Conservation (phyloP, 768 basidiomycete genomes). For the Lentinula sp. region DNA sequence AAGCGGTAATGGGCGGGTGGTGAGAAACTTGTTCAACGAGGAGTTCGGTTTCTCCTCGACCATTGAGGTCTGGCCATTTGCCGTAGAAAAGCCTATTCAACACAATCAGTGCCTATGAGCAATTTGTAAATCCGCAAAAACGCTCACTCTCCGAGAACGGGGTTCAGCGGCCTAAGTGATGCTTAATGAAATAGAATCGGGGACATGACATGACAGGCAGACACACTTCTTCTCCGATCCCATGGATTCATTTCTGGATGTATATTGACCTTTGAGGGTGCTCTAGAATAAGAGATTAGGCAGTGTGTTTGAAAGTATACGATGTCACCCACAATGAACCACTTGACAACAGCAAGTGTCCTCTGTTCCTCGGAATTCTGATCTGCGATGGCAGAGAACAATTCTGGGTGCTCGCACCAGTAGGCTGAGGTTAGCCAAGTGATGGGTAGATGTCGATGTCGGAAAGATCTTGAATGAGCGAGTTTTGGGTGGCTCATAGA, state of each 20-base stretch:
- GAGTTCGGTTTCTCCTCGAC: slow-evolving; percentile 75
- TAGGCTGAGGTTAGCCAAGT: slow-evolving; percentile 52
- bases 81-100: slow-evolving; percentile 74
- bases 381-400: slow-evolving; percentile 83
- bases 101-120: background rate
- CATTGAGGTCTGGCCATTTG: slow-evolving; percentile 70
- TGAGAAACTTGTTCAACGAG: slow-evolving; percentile 96
- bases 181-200: slow-evolving; percentile 7
- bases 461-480: slow-evolving; percentile 8
- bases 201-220: background rate
- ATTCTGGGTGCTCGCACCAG: slow-evolving; percentile 92
- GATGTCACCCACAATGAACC: slow-evolving; percentile 76
- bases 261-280: slow-evolving; percentile 94
- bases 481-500: background rate
- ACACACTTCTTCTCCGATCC: slow-evolving; percentile 95
- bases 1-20: slow-evolving; percentile 86
- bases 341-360: slow-evolving; percentile 75
- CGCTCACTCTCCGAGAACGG: slow-evolving; percentile 86
- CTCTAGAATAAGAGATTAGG: slow-evolving; percentile 35
- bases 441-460: background rate
- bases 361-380: slow-evolving; percentile 70
- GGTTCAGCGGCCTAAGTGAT: slow-evolving; percentile 77
- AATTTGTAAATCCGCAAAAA: background rate
- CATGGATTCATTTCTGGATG: slow-evolving; percentile 89
- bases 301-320: background rate